Conservation (phyloP, 345 rosid species). For the Rhodomyrtus tomentosa region DNA sequence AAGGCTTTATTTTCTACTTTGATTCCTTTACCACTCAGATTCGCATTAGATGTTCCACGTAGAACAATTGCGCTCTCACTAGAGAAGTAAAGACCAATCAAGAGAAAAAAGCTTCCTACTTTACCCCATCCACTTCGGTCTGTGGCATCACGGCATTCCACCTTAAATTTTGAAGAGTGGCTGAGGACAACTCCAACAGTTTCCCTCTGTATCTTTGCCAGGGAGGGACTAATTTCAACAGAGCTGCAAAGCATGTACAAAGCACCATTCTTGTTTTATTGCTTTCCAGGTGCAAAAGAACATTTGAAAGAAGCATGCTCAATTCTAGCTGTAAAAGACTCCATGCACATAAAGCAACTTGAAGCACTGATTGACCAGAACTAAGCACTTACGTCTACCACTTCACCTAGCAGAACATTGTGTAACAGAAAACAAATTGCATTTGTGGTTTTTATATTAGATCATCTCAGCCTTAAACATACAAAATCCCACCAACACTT, state of each 20-base stretch:
- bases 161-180: conserved; percentile 74
- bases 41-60: not conserved
- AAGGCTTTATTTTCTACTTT: not conserved
- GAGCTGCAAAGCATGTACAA: conserved; percentile 36
- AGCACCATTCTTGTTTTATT: not conserved
- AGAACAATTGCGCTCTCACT: not conserved
- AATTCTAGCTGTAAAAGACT: not conserved
- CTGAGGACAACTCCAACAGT: conserved; percentile 80
- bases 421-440: not conserved
- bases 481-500: not conserved
- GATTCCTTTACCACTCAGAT: not conserved
- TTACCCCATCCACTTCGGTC: conserved; percentile 87
- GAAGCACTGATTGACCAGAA: not conserved
- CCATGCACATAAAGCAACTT: not conserved
- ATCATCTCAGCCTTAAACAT: not conserved
- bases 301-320: not conserved
- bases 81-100: not conserved
- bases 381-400: no score
- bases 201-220: conserved; percentile 75
- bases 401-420: not conserved
- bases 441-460: not conserved
- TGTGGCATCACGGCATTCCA: conserved; percentile 89
- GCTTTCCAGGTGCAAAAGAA: not conserved
- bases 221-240: conserved; percentile 88
- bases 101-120: not conserved